Percentiles rank a stretch among this genome's conserved stretches.
phyloP scores from a whole-genome alignment of 176 grass and related monocot species.

The Saccharum officinarum region DNA sequence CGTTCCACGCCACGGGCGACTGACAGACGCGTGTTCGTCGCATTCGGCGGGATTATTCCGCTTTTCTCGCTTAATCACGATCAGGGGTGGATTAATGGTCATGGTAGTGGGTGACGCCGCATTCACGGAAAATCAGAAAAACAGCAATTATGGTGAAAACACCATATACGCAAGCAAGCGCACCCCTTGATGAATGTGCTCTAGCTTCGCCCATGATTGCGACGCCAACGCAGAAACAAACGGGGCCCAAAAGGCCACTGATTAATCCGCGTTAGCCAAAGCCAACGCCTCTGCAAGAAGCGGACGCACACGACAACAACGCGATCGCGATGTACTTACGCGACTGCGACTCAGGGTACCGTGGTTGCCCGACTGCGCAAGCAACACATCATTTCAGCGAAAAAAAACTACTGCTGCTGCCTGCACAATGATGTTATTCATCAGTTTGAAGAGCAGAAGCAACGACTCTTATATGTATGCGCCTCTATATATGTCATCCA shows the following conservation, averaged over 20 bases:
- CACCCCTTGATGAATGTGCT: too few relatives aligned
- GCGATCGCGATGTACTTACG: background rate
- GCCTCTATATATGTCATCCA: background rate
- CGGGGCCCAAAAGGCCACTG: background rate
- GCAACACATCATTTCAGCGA: background rate
- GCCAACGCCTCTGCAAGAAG: background rate
- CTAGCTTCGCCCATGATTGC: too few relatives aligned
- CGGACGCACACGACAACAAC: background rate
- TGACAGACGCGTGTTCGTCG: too few relatives aligned
- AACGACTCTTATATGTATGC: background rate
- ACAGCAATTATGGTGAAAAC: too few relatives aligned
- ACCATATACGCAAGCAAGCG: too few relatives aligned
- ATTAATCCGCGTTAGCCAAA: slow-evolving; percentile 2
- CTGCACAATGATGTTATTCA: background rate
- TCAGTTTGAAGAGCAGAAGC: background rate
- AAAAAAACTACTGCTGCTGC: background rate
- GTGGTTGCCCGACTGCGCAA: background rate
- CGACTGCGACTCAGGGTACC: background rate
- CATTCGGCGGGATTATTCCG: too few relatives aligned
- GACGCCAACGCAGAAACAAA: too few relatives aligned
- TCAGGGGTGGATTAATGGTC: too few relatives aligned
- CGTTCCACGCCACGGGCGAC: too few relatives aligned
- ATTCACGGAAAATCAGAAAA: too few relatives aligned
- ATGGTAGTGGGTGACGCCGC: too few relatives aligned
- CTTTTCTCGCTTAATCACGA: too few relatives aligned